Evolutionary conservation across 2,329 filamentous ascomycete species (phyloP).

Genomic region (Nemania abortiva): DNA sequence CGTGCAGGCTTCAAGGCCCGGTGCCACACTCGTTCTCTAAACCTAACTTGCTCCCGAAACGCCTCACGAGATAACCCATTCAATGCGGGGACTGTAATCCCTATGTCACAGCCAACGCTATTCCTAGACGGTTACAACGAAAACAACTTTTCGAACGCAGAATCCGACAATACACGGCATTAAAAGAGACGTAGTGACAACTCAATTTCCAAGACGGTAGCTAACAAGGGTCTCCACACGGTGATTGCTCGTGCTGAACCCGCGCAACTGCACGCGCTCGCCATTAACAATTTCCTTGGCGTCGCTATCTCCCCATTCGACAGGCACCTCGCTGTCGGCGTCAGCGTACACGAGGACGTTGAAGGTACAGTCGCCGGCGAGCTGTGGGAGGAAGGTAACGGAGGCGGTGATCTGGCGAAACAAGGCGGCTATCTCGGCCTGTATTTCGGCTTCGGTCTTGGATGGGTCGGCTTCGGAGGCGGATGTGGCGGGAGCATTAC

Average conservation of each 20-base stretch:
- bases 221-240: constrained; percentile 95
- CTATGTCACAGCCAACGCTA: not conserved
- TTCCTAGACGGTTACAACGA: not conserved
- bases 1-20: not conserved
- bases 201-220: constrained; percentile 73
- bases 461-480: constrained; percentile 61
- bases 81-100: constrained; percentile 2
- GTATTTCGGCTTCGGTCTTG: constrained; percentile 94
- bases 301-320: constrained; percentile 99
- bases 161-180: constrained; percentile 1
- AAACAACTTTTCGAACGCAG: constrained; percentile 1
- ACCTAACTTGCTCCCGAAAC: constrained; percentile 24
- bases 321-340: constrained; percentile 93
- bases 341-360: constrained; percentile 98
- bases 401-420: constrained; percentile 98
- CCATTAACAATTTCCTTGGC: constrained; percentile 95
- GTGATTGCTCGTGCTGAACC: constrained; percentile 95
- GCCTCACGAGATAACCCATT: constrained; percentile 26
- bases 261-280: constrained; percentile 93
- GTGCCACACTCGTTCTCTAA: not conserved
- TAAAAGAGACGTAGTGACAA: not conserved
- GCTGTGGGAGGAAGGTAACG: constrained; percentile 94
- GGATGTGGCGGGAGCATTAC: constrained; percentile 7
- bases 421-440: constrained; percentile 93
- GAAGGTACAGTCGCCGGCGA: constrained; percentile 96